These are phyloP conservation scores for Porphyra umbilicalis DNA, from an alignment of 31 red algal genomes.

Conservation along the genomic window DNA sequence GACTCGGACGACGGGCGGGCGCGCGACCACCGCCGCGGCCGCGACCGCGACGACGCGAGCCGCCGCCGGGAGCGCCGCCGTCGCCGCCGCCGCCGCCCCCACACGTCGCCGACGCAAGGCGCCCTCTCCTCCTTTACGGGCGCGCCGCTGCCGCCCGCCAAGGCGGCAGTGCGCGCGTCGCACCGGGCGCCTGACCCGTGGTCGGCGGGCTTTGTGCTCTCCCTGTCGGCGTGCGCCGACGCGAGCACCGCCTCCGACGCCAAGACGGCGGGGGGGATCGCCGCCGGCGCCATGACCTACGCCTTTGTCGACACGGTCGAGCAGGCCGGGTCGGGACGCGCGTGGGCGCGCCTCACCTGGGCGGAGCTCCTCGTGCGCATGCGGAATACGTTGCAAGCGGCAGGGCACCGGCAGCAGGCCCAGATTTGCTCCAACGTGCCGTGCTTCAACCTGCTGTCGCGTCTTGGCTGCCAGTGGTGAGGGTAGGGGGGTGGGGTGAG, in stretches of 20 bases:
- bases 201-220: not conserved
- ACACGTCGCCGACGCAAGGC: not conserved
- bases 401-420: not conserved
- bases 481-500: no score
- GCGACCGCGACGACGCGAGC: not conserved
- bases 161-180: not conserved
- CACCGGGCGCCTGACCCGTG: not conserved
- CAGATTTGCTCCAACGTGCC: not conserved
- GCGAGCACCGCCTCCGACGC: not conserved
- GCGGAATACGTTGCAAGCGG: not conserved
- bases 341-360: not conserved
- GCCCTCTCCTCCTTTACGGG: not conserved
- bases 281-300: slow-evolving; percentile 67
- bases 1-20: not conserved
- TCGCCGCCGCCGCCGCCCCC: not conserved
- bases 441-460: not conserved
- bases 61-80: not conserved
- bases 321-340: slow-evolving; percentile 2
- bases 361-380: not conserved
- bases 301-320: slow-evolving; percentile 55
- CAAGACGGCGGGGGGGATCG: slow-evolving; percentile 23
- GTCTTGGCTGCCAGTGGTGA: not conserved
- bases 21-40: not conserved
- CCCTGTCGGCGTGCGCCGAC: not conserved
- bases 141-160: not conserved